A percentile compares a stretch with the other conserved stretches of the same genome.
Conservation (phyloP, 306 rosid genomes). For the Senna tora region DNA sequence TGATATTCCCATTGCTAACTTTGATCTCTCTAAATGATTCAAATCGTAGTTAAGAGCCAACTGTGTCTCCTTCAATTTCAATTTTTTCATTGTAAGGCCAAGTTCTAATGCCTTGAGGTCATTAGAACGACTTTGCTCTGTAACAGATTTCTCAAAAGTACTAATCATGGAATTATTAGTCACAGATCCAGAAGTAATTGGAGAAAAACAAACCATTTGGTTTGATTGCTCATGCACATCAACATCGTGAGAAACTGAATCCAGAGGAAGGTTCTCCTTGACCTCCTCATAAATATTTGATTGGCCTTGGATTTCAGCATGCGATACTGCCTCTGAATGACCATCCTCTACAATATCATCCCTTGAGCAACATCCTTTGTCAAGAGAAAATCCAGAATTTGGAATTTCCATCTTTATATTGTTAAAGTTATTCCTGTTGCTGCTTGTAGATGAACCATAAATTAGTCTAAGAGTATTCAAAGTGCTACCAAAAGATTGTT, state of each 20-base stretch:
- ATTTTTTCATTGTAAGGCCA: conserved; percentile 52
- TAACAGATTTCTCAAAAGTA: conserved; percentile 55
- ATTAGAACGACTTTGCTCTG: conserved; percentile 75
- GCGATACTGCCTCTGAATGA: conserved; percentile 34
- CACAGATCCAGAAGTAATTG: conserved; percentile 39
- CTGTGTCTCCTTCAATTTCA: conserved; percentile 60
- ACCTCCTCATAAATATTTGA: conserved; percentile 43
- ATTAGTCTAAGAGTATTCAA: conserved; percentile 71
- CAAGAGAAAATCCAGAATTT: conserved; percentile 33
- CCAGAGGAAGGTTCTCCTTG: conserved; percentile 39
- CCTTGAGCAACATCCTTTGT: conserved; percentile 41
- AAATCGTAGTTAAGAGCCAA: conserved; percentile 55
- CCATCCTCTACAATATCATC: conserved; percentile 39
- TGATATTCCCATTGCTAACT: conserved; percentile 68
- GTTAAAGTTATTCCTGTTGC: conserved; percentile 38
- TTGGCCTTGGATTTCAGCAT: conserved; percentile 35
- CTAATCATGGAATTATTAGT: conserved; percentile 39
- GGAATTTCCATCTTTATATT: conserved; percentile 37
- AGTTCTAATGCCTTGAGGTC: conserved; percentile 71
- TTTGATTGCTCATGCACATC: conserved; percentile 46
- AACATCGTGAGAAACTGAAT: conserved; percentile 46
- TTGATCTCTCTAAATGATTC: conserved; percentile 66
- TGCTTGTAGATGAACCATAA: conserved; percentile 52
- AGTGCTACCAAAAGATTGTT: conserved; percentile 78
- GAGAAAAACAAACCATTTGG: conserved; percentile 50